These are phyloP conservation scores for Halophytophthora batemanensis DNA, from an alignment of 352 stramenopile species.

Conservation along the genomic window DNA sequence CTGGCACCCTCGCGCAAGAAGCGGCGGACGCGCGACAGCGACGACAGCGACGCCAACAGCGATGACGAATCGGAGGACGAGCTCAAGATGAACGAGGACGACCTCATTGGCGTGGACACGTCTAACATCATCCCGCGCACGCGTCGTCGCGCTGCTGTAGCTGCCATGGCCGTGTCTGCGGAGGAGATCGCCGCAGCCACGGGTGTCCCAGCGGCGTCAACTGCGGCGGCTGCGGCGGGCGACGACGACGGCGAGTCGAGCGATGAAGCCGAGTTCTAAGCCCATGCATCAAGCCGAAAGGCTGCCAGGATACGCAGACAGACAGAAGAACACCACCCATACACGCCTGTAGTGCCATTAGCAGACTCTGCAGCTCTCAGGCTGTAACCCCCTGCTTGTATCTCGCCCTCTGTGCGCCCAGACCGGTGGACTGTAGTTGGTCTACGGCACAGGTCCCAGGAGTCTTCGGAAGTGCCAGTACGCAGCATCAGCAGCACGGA, in stretches of 20 bases:
- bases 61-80: constrained; percentile 66
- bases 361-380: background rate
- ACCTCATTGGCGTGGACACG: constrained; percentile 81
- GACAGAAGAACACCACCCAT: too few relatives aligned
- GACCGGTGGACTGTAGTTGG: too few relatives aligned
- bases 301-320: too few relatives aligned
- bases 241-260: constrained; percentile 78
- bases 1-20: constrained; percentile 63
- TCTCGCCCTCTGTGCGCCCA: background rate
- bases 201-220: constrained; percentile 8
- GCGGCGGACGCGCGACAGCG: constrained; percentile 56
- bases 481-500: constrained; percentile 47
- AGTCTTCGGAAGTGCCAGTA: constrained; percentile 46
- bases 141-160: constrained; percentile 63
- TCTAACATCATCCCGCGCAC: constrained; percentile 85
- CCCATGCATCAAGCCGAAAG: too few relatives aligned
- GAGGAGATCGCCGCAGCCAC: constrained; percentile 41
- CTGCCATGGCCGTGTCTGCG: constrained; percentile 62
- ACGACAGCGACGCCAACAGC: constrained; percentile 60
- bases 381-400: constrained; percentile 3
- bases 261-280: constrained; percentile 85
- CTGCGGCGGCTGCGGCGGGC: constrained; percentile 10
- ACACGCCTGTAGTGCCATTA: too few relatives aligned
- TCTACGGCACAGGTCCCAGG: constrained; percentile 18
- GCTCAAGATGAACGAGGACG: constrained; percentile 85